A percentile compares a stretch with the other conserved stretches of the same genome.
These are phyloP conservation scores for Suillus cothurnatus DNA, from an alignment of 768 basidiomycete genomes.

Conservation along the genomic window DNA sequence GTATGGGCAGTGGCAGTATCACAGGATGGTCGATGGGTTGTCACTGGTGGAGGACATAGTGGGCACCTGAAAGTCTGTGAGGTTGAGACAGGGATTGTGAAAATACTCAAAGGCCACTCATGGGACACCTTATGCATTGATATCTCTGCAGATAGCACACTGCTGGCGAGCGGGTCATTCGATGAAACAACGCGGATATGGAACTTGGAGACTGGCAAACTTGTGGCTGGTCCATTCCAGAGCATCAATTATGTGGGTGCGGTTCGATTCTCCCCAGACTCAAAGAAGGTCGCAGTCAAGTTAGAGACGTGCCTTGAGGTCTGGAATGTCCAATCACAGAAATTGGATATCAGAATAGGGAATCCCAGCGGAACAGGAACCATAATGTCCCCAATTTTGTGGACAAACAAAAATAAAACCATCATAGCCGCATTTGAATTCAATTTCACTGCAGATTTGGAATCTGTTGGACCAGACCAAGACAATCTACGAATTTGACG, in stretches of 20 bases:
- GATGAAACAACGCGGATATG: background rate
- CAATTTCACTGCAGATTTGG: too few relatives aligned
- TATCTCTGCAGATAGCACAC: background rate
- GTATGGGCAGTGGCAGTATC: background rate
- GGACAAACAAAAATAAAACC: too few relatives aligned
- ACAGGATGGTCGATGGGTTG: background rate
- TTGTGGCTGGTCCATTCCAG: background rate
- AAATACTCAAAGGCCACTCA: background rate
- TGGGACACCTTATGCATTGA: background rate
- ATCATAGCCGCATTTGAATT: too few relatives aligned
- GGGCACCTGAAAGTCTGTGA: background rate
- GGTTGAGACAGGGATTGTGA: background rate
- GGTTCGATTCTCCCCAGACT: background rate
- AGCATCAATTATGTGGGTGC: background rate
- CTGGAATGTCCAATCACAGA: too few relatives aligned
- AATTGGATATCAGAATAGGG: too few relatives aligned
- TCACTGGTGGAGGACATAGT: background rate
- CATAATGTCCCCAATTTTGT: too few relatives aligned
- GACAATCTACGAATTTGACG: too few relatives aligned
- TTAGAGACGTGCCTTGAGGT: background rate
- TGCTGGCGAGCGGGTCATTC: background rate
- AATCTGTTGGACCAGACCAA: too few relatives aligned
- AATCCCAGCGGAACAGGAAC: too few relatives aligned
- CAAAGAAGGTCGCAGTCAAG: background rate
- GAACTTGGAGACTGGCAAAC: background rate